Evolutionary conservation across 2,329 filamentous ascomycete genomes (phyloP), one percentile per base, ranked within the genome.

Genomic region (Grosmannia penicillata): DNA sequence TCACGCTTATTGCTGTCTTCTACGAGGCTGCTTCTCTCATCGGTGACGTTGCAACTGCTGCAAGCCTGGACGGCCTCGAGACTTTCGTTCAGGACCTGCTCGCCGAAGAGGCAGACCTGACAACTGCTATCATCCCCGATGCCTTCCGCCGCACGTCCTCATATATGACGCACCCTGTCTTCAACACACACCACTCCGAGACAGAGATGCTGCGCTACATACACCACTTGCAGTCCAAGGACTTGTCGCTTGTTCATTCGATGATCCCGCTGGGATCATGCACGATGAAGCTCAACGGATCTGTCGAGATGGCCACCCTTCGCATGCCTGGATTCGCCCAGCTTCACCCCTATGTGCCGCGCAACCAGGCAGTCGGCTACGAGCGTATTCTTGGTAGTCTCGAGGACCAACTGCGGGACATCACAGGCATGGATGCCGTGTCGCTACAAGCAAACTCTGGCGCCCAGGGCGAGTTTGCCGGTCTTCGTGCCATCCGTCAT

Each of bases 261-360:
- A 96, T 96, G 89, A 96, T 96, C 44, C 86, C 89, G 3, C 72
- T 96, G 1, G 89, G 89, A 17, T 95, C 89, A 1, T 96, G 89
- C 66, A 96, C 89, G 13, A 96, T 96, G 89, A 96, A 96, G 68
- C 75, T 95, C 38, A 95, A 95, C 56, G 83, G 82, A 30, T 91
- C 87, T 4, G 83, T 83, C 1, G 85, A 95, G 63, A 95, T 96
- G 89, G 72, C 82, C 14, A 81, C 87, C 8, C 70, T 95, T 39
- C 82, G 82, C 1, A 79, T 77, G 60, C 75, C 78, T 1, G 74
- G 78, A 36, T 84, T 87, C 52, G 72, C 82, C 30, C 75, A 79
- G 44, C 68, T 93, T 25, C 89, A 96, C 60, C 89, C 89, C 0
- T 85, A 86, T 51, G 72, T 78, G 27, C 80, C 81, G 0, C 51